These are phyloP conservation scores for Ogataea polymorpha DNA, from an alignment of 805 yeast genomes.

Conservation along the genomic window DNA sequence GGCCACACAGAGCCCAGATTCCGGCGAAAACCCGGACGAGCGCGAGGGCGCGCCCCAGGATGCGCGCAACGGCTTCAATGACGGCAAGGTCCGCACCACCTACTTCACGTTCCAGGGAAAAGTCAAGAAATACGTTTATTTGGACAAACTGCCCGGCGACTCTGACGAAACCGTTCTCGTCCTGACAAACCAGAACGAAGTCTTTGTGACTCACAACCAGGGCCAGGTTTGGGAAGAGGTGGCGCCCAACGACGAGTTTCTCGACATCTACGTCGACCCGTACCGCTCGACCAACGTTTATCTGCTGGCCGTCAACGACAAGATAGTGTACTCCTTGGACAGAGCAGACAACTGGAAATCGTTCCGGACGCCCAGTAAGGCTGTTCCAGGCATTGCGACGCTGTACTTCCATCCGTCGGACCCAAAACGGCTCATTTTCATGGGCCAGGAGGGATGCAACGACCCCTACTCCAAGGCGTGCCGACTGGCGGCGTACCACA, in stretches of 20 bases:
- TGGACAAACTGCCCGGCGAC: slow-evolving; percentile 46
- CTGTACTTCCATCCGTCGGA: slow-evolving; percentile 64
- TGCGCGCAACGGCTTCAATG: slow-evolving; percentile 34
- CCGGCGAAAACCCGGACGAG: slow-evolving; percentile 31
- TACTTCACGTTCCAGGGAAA: slow-evolving; percentile 51
- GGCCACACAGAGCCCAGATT: slow-evolving; percentile 9
- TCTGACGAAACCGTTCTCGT: slow-evolving; percentile 64
- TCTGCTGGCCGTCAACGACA: slow-evolving; percentile 45
- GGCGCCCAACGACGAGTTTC: slow-evolving; percentile 43
- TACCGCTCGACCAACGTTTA: slow-evolving; percentile 51
- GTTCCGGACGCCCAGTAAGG: slow-evolving; percentile 51
- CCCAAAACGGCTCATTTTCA: slow-evolving; percentile 61
- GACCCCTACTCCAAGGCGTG: slow-evolving; percentile 45
- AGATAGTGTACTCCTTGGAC: slow-evolving; percentile 59
- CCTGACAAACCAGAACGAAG: slow-evolving; percentile 50
- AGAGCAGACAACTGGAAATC: slow-evolving; percentile 61
- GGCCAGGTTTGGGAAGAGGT: slow-evolving; percentile 54
- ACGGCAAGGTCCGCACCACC: slow-evolving; percentile 41
- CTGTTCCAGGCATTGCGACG: slow-evolving; percentile 40
- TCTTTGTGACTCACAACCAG: slow-evolving; percentile 68
- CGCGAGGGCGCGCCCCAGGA: slow-evolving; percentile 35
- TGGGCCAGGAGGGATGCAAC: slow-evolving; percentile 61
- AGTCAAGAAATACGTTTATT: slow-evolving; percentile 55
- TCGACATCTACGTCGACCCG: slow-evolving; percentile 55
- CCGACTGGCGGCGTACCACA: slow-evolving; percentile 52